Evolutionary conservation across 2,329 filamentous ascomycete species (phyloP), one percentile per base, ranked within the genome.

Genomic region (Aureobasidium leucospermi): DNA sequence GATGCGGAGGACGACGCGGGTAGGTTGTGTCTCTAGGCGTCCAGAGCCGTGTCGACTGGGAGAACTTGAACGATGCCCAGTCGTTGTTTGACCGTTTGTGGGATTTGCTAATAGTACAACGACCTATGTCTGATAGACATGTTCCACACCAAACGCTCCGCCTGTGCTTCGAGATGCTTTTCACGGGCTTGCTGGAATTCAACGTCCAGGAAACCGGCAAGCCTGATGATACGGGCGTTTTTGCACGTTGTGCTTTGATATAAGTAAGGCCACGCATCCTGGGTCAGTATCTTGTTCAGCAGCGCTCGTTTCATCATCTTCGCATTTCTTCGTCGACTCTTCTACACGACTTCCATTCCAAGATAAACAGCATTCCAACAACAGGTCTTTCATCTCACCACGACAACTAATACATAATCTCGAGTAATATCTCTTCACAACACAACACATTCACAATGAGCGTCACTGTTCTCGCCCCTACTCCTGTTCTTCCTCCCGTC

Each of bases 241-340:
- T 53, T 53, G 48, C 39, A 53, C 58, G 58, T 60, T 60, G 58
- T 41, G 47, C 39, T 51, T 52, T 53, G 48, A 60, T 60, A 60
- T 60, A 60, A 60, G 58, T 45, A 52, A 53, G 58, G 39, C 23
- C 41, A 45, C n/a, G 29, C 39, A 23, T 45, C 58, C 41, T 34
- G 9, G 48, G 8, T 34, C 38, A 52, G 23, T 36, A 47, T 31
- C 36, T 60, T 36, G 10, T 19, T 53, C 48, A 53, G 29, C 48
- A 60, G 48, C 58, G 58, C 58, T 60, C 47, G 19, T 45, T 45
- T 36, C 19, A 42, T 49, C 45, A 43, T 51, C 46, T 43, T 49
- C 28, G 11, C 23, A 49, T 28, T 13, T 6, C 29, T 8, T 45
- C 29, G 36, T 59, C 45, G 16, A 49, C 34, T 32, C 29, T 39